These are phyloP conservation scores for Prunus dulcis DNA, from an alignment of 306 rosid genomes.

Conservation along the genomic window DNA sequence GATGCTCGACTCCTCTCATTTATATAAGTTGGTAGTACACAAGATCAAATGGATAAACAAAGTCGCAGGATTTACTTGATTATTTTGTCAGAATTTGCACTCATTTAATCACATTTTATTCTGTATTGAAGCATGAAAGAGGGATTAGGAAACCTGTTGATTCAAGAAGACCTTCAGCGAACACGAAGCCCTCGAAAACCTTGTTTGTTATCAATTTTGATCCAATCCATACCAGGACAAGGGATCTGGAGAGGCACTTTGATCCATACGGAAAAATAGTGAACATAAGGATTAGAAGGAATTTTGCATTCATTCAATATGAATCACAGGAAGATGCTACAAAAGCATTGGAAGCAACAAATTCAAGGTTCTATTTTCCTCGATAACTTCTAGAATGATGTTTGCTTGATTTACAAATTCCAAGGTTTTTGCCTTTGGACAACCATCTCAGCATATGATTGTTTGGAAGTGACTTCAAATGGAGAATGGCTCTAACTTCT, in stretches of 20 bases:
- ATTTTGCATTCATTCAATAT: conserved; percentile 75
- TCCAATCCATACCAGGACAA: conserved; percentile 73
- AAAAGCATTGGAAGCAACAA: conserved; percentile 68
- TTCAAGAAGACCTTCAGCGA: conserved; percentile 56
- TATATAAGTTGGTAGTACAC: background rate
- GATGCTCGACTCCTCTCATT: conserved; percentile 1
- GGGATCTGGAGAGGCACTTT: conserved; percentile 84
- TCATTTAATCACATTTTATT: conserved; percentile 13
- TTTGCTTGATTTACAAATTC: background rate
- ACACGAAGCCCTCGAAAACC: conserved; percentile 62
- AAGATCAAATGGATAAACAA: conserved; percentile 4
- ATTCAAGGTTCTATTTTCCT: conserved; percentile 55
- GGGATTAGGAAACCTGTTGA: conserved; percentile 62
- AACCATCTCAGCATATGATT: background rate
- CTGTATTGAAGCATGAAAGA: conserved; percentile 68
- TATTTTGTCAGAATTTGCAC: conserved; percentile 14
- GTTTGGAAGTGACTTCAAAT: background rate
- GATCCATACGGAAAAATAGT: conserved; percentile 66
- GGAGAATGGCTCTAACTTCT: background rate
- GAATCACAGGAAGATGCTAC: conserved; percentile 83
- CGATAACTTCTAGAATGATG: background rate
- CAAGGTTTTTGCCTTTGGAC: background rate
- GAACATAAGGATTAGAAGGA: conserved; percentile 79
- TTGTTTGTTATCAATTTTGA: conserved; percentile 82
- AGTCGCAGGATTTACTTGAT: conserved; percentile 10